Percentiles rank a stretch among this genome's conserved stretches.
phyloP scores from a whole-genome alignment of 2,329 filamentous ascomycete species.

The Pyrenochaeta sp. region DNA sequence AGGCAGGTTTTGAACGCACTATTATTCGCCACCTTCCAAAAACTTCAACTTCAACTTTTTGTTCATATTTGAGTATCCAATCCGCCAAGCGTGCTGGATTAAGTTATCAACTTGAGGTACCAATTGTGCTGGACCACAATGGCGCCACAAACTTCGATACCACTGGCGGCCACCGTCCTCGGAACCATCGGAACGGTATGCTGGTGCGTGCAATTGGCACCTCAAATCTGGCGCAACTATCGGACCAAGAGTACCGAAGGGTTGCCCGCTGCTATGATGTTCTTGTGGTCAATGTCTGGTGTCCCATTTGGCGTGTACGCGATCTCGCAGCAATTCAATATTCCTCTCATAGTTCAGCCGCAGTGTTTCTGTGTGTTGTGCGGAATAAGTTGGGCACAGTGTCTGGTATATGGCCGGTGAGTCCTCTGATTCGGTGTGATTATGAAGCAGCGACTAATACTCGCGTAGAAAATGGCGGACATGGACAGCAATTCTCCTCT shows the following conservation, averaged over 20 bases:
- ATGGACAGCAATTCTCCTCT: conserved; percentile 38
- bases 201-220: conserved; percentile 35
- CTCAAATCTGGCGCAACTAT: conserved; percentile 72
- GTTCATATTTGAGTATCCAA: no score
- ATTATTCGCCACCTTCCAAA: background rate
- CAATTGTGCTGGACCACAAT: conserved; percentile 12
- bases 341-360: conserved; percentile 53
- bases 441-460: background rate
- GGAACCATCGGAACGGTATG: conserved; percentile 66
- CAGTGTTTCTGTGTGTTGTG: conserved; percentile 59
- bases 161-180: conserved; percentile 64
- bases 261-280: conserved; percentile 73
- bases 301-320: conserved; percentile 70
- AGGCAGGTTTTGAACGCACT: background rate
- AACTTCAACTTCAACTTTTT: background rate
- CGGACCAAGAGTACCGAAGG: conserved; percentile 70
- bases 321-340: conserved; percentile 59
- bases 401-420: conserved; percentile 57
- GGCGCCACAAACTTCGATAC: conserved; percentile 46
- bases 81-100: background rate
- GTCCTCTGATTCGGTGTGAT: conserved; percentile 1
- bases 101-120: no score
- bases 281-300: conserved; percentile 72
- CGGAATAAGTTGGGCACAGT: conserved; percentile 59
- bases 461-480: conserved; percentile 47